phyloP scores from a whole-genome alignment of 306 rosid species.

The Cicer yamashitae region DNA sequence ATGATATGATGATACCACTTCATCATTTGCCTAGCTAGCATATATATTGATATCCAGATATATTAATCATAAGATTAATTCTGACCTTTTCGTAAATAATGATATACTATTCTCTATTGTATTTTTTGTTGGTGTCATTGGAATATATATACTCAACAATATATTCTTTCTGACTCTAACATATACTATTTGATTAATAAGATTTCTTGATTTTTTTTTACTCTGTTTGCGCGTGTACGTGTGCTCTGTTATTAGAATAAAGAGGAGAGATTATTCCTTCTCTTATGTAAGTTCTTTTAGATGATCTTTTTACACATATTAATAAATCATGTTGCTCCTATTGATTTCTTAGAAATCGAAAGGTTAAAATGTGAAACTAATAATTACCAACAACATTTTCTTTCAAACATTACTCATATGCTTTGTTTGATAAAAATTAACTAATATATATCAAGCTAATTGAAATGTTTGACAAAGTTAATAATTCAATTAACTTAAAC shows the following conservation, averaged over 20 bases:
- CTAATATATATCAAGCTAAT: no score
- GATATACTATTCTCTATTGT: constrained; percentile 9
- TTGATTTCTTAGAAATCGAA: no score
- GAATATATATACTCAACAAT: constrained; percentile 36
- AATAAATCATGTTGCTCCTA: no score
- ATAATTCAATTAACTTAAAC: no score
- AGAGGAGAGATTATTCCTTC: constrained; percentile 31
- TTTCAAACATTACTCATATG: no score
- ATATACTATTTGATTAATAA: not conserved
- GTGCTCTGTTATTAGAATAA: not conserved
- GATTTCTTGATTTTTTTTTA: not conserved
- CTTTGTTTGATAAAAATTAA: no score
- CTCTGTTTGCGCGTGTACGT: constrained; percentile 32
- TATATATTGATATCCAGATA: constrained; percentile 25
- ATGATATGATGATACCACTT: not conserved
- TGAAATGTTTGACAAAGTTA: no score
- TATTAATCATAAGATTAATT: not conserved
- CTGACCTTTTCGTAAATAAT: not conserved
- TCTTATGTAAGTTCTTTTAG: not conserved
- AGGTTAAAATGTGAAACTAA: no score
- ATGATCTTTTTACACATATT: no score
- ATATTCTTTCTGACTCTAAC: constrained; percentile 37
- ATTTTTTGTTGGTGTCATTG: constrained; percentile 30
- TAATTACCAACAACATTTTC: no score
- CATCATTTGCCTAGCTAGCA: not conserved